These are phyloP conservation scores for Plasmodium chabaudi DNA, from an alignment of 169 alveolate species.

Conservation along the genomic window DNA sequence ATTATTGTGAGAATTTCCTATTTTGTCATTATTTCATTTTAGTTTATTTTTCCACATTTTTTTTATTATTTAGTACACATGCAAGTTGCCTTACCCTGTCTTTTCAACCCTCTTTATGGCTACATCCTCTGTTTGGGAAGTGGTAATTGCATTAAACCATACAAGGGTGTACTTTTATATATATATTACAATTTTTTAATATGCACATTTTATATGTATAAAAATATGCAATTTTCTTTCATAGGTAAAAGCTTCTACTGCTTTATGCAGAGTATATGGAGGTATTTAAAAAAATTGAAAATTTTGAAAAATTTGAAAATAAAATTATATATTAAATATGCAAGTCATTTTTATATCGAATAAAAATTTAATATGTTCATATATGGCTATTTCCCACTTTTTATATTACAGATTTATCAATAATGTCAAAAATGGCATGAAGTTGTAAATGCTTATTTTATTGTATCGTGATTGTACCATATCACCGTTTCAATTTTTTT, in stretches of 20 bases:
- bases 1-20: neutral
- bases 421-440: conserved; percentile 68
- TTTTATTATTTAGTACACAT: conserved; percentile 82
- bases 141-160: conserved; percentile 76
- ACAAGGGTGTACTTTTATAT: neutral
- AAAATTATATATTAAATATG: conserved; percentile 6
- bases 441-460: neutral
- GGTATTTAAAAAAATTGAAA: conserved; percentile 65
- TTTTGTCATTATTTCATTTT: conserved; percentile 1
- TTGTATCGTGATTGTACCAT: neutral
- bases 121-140: conserved; percentile 89
- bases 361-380: neutral
- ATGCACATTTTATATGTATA: neutral
- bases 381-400: neutral
- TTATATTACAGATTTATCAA: conserved; percentile 57
- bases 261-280: conserved; percentile 83
- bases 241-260: conserved; percentile 81
- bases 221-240: conserved; percentile 1
- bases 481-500: neutral
- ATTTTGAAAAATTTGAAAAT: conserved; percentile 28
- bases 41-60: neutral
- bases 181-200: neutral
- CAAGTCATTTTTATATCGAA: neutral
- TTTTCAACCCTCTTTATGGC: conserved; percentile 88
- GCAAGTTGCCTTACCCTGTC: conserved; percentile 90